Base-by-base conservation (phyloP, 1,284 basidiomycete species). In the Grifola frondosa region DNA sequence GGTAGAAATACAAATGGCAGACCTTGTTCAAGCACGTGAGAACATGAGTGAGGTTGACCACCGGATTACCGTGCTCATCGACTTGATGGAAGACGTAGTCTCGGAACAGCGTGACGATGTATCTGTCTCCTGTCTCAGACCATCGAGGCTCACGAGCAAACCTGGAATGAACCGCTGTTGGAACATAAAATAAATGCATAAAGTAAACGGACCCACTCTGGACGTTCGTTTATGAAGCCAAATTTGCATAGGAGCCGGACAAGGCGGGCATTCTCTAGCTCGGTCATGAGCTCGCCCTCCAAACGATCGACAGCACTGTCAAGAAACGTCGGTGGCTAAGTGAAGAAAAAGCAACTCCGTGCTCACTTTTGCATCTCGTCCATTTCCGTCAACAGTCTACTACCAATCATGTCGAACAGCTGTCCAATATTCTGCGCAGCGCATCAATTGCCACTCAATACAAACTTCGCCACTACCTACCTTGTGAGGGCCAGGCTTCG, bases 31-130 rank as follows among this genome's bases (percentile, higher is more conserved):
- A 70, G 60, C 88, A 91, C 1, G 84, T 80, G 21, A 97, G 69
- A n/a, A 97, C 93, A 67, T 97, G 93, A 1, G 84, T 81, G 48
- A 97, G 68, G 62, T 97, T 95, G 41, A 98, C 75, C 10, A 97
- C 83, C 0, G 97, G 95, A 46, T 88, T 84, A 9, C 92, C 91
- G 49, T 84, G 79, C 59, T 94, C 91, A 55, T 97, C 93, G 31
- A 97, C 87, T 59, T 96, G 91, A 64, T 99, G 97, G 70, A 99
- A 99, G 31, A 99, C 94, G 60, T 92, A 95, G 68, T 99, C 97
- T 21, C 97, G 81, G 78, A 99, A 99, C 37, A 99, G 80, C 73
- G 97, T 97, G 74, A 99, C 80, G 58, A 99, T 92, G 64, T 99
- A 99, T 46, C 95, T 78, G 62, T 99, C 97, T 11, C 97, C 97